Base-by-base conservation (phyloP, 2,329 filamentous ascomycete species). In the Aspergillus ibericus region DNA sequence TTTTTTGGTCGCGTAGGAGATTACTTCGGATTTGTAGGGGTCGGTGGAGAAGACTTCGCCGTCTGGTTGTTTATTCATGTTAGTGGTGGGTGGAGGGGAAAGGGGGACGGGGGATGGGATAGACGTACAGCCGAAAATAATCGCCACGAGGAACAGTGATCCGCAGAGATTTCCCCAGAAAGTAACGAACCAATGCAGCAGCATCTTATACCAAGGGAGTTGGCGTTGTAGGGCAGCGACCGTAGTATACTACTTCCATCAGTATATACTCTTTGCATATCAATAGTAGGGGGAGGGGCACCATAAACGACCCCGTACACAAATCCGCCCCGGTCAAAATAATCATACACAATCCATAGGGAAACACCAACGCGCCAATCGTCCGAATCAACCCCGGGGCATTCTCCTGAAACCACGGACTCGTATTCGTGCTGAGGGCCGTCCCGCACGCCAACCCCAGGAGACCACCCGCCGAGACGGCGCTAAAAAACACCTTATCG, bases 401-500 rank as follows among this genome's bases (percentile, higher is more conserved):
- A 60, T 82, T 82, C 6, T 77, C 75, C 52, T 79, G 74, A 60
- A 77, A 81, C 81, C 80, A 82, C 1, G 80, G 76, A 0, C 78
- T 70, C 4, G 79, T 69, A 59, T 75, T 78, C 25, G 79, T 78
- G 51, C 76, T 78, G n/a, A 83, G 70, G 0, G 73, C 67, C 2
- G 80, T 77, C 0, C 79, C 81, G 42, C 78, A 80, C 5, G 79
- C 82, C 61, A 85, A 84, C 2, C 79, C 75, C 1, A 85, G 71
- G 5, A 85, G 69, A 56, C 78, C 78, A 0, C 83, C 83, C 4
- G 82, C 82, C 47, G 82, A 79, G 40, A 84, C 76, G 4, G 79
- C 72, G 59, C 79, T 82, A 47, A 82, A 64, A 62, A 84, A 83
- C 40, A 83, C 73, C 62, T 84, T 84, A 65, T 83, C 79, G 4